Evolutionary conservation across 768 basidiomycete genomes (phyloP).

Genomic region (Leccinum truebloodii): DNA sequence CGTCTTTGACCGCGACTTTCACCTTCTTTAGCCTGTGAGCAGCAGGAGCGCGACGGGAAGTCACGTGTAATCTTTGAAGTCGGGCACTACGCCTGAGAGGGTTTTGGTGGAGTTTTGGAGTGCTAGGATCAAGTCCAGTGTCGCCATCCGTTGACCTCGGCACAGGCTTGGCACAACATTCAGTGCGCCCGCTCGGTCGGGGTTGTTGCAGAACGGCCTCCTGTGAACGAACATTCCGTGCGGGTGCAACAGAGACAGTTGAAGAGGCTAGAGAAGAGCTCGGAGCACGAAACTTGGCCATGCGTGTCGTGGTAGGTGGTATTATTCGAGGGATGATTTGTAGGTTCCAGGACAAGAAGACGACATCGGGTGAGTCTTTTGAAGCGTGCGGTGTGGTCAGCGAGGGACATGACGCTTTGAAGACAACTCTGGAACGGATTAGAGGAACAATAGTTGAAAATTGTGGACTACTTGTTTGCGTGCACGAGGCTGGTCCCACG

Average conservation of each 20-base stretch:
- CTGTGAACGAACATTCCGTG: constrained; percentile 3
- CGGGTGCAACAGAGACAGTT: not conserved
- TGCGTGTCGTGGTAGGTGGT: constrained; percentile 8
- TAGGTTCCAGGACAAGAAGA: not conserved
- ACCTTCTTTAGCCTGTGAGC: constrained; percentile 11
- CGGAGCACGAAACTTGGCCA: constrained; percentile 21
- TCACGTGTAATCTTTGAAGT: constrained; percentile 8
- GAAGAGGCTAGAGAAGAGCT: constrained; percentile 18
- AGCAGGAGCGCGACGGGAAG: not conserved
- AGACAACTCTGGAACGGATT: constrained; percentile 7
- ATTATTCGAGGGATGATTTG: constrained; percentile 1
- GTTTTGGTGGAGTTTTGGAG: too few species aligned
- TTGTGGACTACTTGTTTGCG: not conserved
- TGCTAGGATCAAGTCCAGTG: too few species aligned
- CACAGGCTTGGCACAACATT: not conserved
- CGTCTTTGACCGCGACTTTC: constrained; percentile 16
- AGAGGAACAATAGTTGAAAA: constrained; percentile 24
- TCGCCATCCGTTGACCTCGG: not conserved
- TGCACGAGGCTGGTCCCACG: constrained; percentile 15
- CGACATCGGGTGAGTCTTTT: constrained; percentile 16
- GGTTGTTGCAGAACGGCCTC: constrained; percentile 3
- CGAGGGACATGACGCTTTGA: constrained; percentile 15
- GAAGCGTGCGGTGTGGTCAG: constrained; percentile 5
- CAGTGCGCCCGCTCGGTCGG: not conserved
- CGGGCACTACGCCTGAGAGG: not conserved